Conservation (phyloP, 148 eudicot species). For the Salicornia ramosissima region DNA sequence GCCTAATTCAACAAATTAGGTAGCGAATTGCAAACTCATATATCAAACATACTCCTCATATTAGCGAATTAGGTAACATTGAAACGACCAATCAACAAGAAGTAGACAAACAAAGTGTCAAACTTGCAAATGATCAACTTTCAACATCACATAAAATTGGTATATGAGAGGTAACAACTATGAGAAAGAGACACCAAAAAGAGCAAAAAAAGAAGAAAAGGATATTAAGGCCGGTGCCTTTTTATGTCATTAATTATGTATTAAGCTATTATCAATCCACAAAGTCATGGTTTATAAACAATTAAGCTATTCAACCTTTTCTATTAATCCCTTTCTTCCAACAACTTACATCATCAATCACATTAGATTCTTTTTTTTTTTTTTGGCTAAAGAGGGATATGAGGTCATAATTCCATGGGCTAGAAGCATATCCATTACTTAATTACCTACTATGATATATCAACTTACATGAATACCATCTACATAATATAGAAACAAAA, state of each 20-base stretch:
- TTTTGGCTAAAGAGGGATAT: not conserved
- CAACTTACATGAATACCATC: not conserved
- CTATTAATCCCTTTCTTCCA: not conserved
- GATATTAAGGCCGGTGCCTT: constrained; percentile 13
- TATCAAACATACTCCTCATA: no score
- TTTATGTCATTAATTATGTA: not conserved
- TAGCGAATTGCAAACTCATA: no score
- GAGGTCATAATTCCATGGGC: not conserved
- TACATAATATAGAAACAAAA: not conserved
- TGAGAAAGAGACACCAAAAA: constrained; percentile 13
- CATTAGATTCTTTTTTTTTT: not conserved
- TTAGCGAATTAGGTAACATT: no score
- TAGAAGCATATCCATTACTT: not conserved
- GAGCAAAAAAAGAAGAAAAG: not conserved
- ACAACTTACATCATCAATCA: not conserved
- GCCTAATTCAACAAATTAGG: no score
- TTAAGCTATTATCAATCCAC: constrained; percentile 14
- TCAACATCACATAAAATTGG: not conserved
- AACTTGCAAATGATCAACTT: not conserved
- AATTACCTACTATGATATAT: not conserved
- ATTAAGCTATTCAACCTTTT: not conserved
- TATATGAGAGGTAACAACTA: not conserved
- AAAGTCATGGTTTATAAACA: constrained; percentile 1
- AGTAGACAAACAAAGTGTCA: not conserved
- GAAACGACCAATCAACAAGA: not conserved